phyloP scores from a whole-genome alignment of 257 asterid genomes.

The Cinchona pubescens region DNA sequence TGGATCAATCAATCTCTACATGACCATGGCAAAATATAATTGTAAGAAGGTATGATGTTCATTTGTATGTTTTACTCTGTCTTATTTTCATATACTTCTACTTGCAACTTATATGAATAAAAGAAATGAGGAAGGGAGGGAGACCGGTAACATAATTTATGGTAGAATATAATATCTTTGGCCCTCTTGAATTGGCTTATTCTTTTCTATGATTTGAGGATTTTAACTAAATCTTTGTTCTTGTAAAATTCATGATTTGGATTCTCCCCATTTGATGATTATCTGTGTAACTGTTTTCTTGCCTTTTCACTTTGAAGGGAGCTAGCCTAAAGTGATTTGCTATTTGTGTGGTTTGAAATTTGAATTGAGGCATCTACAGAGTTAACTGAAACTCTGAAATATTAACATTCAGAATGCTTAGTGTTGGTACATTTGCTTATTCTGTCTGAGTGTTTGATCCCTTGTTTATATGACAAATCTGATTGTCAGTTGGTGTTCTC shows the following conservation, averaged over 20 bases:
- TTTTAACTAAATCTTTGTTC: neutral
- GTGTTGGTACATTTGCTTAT: neutral
- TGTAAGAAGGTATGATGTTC: slow-evolving; percentile 78
- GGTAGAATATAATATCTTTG: neutral
- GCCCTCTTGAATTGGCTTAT: neutral
- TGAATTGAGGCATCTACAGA: neutral
- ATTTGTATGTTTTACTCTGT: neutral
- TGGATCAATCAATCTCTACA: slow-evolving; percentile 77
- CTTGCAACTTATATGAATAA: neutral
- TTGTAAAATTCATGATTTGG: neutral
- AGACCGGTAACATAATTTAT: neutral
- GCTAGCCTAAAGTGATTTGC: neutral
- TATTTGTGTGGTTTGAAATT: neutral
- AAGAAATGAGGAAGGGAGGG: neutral
- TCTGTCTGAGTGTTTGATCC: neutral
- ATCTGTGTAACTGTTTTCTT: neutral
- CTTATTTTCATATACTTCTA: neutral
- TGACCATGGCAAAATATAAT: slow-evolving; percentile 69
- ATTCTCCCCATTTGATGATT: neutral
- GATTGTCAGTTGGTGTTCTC: slow-evolving; percentile 83
- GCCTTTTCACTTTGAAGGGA: neutral
- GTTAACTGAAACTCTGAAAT: neutral
- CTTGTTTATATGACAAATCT: slow-evolving; percentile 8
- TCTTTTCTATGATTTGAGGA: neutral
- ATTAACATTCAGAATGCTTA: neutral